A percentile compares a stretch with the other conserved stretches of the same genome.
phyloP scores from a whole-genome alignment of 163 green algal species.

The Trebouxia gelatinosa region DNA sequence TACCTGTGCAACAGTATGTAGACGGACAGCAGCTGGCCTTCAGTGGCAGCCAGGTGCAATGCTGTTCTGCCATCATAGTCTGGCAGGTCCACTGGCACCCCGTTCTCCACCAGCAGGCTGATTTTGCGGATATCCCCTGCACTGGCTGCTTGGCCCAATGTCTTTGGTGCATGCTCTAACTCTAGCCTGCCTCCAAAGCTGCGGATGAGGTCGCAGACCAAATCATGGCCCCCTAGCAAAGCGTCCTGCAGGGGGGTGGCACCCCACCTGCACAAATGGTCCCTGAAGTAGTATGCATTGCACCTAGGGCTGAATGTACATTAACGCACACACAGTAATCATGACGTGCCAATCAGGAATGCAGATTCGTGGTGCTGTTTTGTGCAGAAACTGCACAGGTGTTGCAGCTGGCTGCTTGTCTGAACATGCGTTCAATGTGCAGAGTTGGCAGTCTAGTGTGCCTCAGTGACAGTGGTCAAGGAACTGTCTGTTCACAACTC shows the following conservation, averaged over 20 bases:
- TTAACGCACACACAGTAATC: too few relatives aligned
- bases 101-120: constrained; percentile 48
- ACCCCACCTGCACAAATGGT: constrained; percentile 30
- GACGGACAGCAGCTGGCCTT: constrained; percentile 43
- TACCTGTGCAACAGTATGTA: constrained; percentile 43
- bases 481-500: too few relatives aligned
- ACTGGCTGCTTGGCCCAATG: constrained; percentile 31
- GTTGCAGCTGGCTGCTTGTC: too few relatives aligned
- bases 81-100: constrained; percentile 41
- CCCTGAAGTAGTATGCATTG: not conserved
- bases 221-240: constrained; percentile 33
- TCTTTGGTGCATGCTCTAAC: constrained; percentile 20
- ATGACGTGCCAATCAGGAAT: too few relatives aligned
- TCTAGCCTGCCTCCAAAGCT: constrained; percentile 32
- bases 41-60: constrained; percentile 53
- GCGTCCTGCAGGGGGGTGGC: constrained; percentile 33
- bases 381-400: too few relatives aligned
- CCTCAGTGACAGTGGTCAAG: too few relatives aligned
- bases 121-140: constrained; percentile 42
- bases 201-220: constrained; percentile 36
- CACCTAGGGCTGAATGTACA: too few relatives aligned
- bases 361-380: too few relatives aligned
- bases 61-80: constrained; percentile 63
- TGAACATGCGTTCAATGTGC: too few relatives aligned
- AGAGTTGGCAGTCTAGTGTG: too few relatives aligned